Evolutionary conservation across 1,284 basidiomycete species (phyloP), one percentile per base, ranked within the genome.

Genomic region (Papiliotrema nemorosa): DNA sequence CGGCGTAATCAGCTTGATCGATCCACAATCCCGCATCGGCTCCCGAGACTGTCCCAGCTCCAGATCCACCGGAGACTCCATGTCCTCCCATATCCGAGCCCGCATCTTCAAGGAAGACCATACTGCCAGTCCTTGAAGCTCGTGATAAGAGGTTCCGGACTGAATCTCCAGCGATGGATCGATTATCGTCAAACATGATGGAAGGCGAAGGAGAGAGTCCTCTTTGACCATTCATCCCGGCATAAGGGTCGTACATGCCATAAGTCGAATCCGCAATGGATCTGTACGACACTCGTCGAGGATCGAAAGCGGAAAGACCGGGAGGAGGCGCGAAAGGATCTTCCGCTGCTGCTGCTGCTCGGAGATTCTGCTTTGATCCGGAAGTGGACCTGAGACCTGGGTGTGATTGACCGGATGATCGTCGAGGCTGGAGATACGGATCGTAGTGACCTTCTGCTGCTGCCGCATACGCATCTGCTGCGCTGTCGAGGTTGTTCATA

Each of bases 1-100:
- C 88, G 12, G 77, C 74, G 58, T 84, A 78, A 67, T 92, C 89
- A 42, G 78, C 76, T 36, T 80, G 79, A 56, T 85, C 82, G 49
- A 89, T 74, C 64, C 87, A 78, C 37, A 70, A 69, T 49, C 49
- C 77, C 47, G 69, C 70, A 43, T 71, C 70, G 13, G 53, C 58
- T 5, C 57, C 55, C 26, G 63, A 59, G 22, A n/a, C n/a, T n/a
- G n/a, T n/a, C n/a, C n/a, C n/a, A n/a, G n/a, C n/a, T n/a, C n/a
- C n/a, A n/a, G n/a, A n/a, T n/a, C n/a, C n/a, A n/a, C 43, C 41
- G 16, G n/a, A 5, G 18, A 6, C 6, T 22, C 7, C 37, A 13
- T 25, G 10, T 21, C n/a, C 47, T 12, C 16, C 3, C 12, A 34
- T 33, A 24, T 18, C 26, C n/a, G 34, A 50, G 2, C 44, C 54